Evolutionary conservation across 163 green algal species (phyloP).

Genomic region (Coccomyxa subellipsoidea): DNA sequence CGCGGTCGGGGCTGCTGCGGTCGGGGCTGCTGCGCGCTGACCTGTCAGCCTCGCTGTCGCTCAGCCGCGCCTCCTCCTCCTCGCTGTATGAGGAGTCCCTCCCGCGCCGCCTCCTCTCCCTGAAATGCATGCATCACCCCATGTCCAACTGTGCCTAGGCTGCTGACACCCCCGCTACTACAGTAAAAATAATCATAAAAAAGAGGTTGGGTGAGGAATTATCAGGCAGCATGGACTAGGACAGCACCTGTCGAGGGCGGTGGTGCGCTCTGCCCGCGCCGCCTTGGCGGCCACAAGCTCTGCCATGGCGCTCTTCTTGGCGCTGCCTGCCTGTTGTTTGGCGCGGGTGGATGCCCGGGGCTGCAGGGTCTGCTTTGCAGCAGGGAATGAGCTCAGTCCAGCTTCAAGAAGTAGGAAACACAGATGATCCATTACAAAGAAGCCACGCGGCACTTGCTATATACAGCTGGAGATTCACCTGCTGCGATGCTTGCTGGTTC

Average conservation of each 20-base stretch:
- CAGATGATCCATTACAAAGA: background rate
- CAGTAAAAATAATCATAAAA: too few relatives aligned
- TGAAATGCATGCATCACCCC: background rate
- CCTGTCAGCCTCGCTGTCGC: background rate
- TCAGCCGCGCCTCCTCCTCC: background rate
- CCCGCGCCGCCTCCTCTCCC: background rate
- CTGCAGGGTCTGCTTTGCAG: background rate
- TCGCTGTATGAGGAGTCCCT: background rate
- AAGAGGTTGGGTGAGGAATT: background rate
- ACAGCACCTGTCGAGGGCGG: background rate
- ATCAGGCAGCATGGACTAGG: background rate
- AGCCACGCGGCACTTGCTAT: too few relatives aligned
- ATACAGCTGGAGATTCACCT: background rate
- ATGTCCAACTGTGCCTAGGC: background rate
- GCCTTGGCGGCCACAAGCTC: conserved; percentile 41
- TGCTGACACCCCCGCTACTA: too few relatives aligned
- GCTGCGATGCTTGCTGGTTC: background rate
- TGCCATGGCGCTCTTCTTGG: conserved; percentile 57
- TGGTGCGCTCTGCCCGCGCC: background rate
- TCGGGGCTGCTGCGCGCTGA: background rate
- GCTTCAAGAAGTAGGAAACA: background rate
- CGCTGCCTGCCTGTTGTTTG: conserved; percentile 29
- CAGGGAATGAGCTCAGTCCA: background rate
- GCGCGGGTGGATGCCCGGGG: conserved; percentile 28
- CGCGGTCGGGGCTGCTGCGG: background rate